Evolutionary conservation across 257 asterid species (phyloP).

Genomic region (Lantana camara): DNA sequence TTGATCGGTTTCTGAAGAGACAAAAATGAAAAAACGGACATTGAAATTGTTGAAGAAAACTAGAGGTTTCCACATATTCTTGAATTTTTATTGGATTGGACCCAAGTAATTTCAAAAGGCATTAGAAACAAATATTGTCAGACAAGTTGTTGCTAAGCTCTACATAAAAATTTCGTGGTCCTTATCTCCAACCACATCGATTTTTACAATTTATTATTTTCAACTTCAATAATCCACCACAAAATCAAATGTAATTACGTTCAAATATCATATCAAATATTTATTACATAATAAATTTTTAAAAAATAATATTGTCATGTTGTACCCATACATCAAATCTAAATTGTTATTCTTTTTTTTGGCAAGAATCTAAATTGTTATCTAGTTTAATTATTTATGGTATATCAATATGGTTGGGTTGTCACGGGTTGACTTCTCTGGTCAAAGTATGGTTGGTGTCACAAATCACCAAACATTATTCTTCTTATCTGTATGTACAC

Average conservation of each 20-base stretch:
- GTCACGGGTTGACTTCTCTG: slow-evolving; percentile 16
- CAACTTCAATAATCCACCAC: slow-evolving; percentile 24
- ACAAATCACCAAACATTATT: neutral
- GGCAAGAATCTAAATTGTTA: too few relatives aligned
- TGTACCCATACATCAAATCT: too few relatives aligned
- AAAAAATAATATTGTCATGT: too few relatives aligned
- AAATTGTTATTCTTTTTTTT: too few relatives aligned
- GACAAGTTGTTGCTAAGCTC: slow-evolving; percentile 30
- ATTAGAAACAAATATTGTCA: slow-evolving; percentile 23
- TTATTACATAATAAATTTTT: too few relatives aligned
- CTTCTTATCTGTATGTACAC: too few relatives aligned
- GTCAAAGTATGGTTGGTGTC: slow-evolving; percentile 17
- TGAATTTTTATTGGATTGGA: neutral
- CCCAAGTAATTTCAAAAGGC: neutral
- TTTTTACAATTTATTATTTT: neutral
- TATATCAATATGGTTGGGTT: neutral
- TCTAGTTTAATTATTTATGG: too few relatives aligned
- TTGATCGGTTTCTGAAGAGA: too few relatives aligned
- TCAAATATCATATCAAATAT: too few relatives aligned
- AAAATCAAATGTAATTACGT: neutral
- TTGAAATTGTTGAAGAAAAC: neutral
- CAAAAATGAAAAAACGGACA: neutral
- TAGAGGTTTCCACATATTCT: neutral
- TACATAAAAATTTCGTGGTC: slow-evolving; percentile 23
- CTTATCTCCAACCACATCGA: slow-evolving; percentile 19